Evolutionary conservation across 1,284 basidiomycete genomes (phyloP), one percentile per base, ranked within the genome.

Genomic region (Heterobasidion annosum): DNA sequence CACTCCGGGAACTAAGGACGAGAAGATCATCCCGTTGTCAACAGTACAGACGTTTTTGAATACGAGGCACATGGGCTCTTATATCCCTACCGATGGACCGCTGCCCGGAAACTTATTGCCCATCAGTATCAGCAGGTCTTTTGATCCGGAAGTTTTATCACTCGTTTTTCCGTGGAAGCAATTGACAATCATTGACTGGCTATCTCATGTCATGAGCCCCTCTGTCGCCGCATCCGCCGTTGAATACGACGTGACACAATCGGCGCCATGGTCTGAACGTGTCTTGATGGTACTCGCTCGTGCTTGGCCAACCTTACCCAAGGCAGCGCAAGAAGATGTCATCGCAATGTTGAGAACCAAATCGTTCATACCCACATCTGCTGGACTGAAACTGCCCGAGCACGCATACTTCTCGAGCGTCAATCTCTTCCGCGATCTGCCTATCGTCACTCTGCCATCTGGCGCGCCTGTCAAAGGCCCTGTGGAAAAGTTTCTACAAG

Each of bases 371-470:
- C 93, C 88, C 0, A 96, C 94, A 0, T 83, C 85, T 2, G 70
- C 72, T 15, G 94, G 94, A 7, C 78, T 96, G 73, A 85, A 82
- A 62, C 63, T 69, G 54, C 91, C 96, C 0, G 70, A 73, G 7
- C 82, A 94, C 56, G 78, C 93, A 5, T 99, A 99, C 70, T 95
- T 98, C 67, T 74, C 88, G 19, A 92, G 83, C 60, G 92, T 90
- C 40, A 82, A 91, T 58, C 75, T 98, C 9, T 98, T 99, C 67
- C 79, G 83, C 12, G 95, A 99, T 68, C 74, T 98, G 19, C 85
- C 93, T 0, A 81, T 95, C 33, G 83, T 96, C 2, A 79, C 76
- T 1, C 72, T 98, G 49, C 82, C 92, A 0, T 89, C 86, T 10
- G 82, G 80, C 1, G 63, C 71, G 0, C 59, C 68, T 0, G 76